Evolutionary conservation across 495 filamentous ascomycete genomes (phyloP).

Genomic region (Daldinia grandis): DNA sequence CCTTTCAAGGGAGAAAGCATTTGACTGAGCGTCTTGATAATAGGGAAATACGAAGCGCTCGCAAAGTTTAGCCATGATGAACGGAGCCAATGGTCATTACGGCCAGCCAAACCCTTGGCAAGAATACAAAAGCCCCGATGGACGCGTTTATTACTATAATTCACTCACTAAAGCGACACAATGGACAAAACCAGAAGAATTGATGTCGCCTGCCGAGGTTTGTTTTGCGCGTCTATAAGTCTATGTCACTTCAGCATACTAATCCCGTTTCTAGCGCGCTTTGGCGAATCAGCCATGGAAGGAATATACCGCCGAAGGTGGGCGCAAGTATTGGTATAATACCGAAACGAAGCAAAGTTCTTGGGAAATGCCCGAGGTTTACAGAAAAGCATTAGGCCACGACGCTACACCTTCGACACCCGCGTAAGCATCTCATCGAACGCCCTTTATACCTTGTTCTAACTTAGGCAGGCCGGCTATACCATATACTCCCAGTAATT

Average conservation of each 20-base stretch:
- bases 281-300: conserved; percentile 89
- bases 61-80: conserved; percentile 61
- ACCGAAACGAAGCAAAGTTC: conserved; percentile 89
- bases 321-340: conserved; percentile 94
- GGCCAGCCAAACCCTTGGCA: conserved; percentile 73
- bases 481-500: conserved; percentile 71
- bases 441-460: conserved; percentile 27
- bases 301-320: conserved; percentile 85
- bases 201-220: conserved; percentile 91
- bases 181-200: conserved; percentile 91
- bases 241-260: conserved; percentile 17
- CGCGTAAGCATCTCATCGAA: conserved; percentile 63
- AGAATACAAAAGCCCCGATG: conserved; percentile 83
- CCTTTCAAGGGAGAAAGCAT: conserved; percentile 1
- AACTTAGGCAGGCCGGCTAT: conserved; percentile 58
- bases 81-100: conserved; percentile 65
- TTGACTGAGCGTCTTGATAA: background rate
- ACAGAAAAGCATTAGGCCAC: conserved; percentile 72
- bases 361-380: conserved; percentile 92
- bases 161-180: conserved; percentile 83
- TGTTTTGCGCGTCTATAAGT: conserved; percentile 36
- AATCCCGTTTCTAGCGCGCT: conserved; percentile 66
- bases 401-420: conserved; percentile 59
- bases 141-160: conserved; percentile 94
- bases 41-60: conserved; percentile 2